Base-by-base conservation (phyloP, 176 grass and related monocot genomes). In the Eragrostis curvula region DNA sequence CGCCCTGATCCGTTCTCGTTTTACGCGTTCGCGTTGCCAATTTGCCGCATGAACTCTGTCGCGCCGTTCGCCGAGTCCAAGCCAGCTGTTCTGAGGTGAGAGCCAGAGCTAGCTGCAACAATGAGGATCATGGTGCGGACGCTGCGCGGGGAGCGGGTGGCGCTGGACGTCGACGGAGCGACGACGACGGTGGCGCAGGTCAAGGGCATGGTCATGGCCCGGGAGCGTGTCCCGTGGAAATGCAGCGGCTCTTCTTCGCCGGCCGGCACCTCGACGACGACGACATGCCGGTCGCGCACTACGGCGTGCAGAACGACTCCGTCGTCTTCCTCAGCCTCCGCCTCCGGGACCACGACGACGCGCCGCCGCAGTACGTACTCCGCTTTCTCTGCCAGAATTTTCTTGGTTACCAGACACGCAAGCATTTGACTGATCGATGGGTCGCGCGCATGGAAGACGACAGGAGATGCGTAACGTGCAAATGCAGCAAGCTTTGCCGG, bases 71-170 rank as follows among this genome's bases (percentile, higher is more conserved):
- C 36, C 61, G 13, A 27, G 29, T 7, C 6, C 61, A 6, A 15
- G 61, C 53, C 4, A 21, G 30, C 5, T 9, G 30, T 7, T 9
- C 53, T 18, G 53, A 59, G 11, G 10, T 12, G 18, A 11, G 30
- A 50, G 16, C 23, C 44, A 23, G 68, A 4, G 32, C 12, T 12
- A 50, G 43, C 63, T 15, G 11, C 32, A 8, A 20, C 20, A 13
- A 87, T 84, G 89, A 86, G 75, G 75, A n/a, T 90, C 84, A 80
- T 86, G 88, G 79, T 84, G 75, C 89, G 69, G 69, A 83, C 81
- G 70, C 84, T 90, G 27, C 68, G 80, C 20, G 85, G 84, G 50
- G 84, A 87, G 14, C 78, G 87, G 15, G 78, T 85, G 64, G 56
- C 83, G 78, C 78, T 89, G 46, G 88, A 85, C 66, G 72, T 85